Base-by-base conservation (phyloP, 768 basidiomycete species). In the Collybiopsis confluens region DNA sequence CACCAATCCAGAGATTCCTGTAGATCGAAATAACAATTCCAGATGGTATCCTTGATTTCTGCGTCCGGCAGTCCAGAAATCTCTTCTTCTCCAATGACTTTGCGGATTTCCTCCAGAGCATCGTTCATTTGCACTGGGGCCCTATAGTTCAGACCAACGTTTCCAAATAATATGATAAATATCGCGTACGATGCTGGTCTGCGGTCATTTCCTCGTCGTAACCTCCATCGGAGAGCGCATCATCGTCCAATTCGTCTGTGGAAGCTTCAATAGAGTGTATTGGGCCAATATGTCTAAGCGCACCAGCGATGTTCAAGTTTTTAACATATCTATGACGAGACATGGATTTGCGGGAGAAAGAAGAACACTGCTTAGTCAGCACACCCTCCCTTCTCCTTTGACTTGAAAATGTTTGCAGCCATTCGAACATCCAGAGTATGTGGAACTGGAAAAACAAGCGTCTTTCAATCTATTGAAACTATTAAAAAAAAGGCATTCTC, bases 301-400 rank as follows among this genome's bases (percentile, higher is more conserved):
- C 43, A 86, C 89, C 86, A 54, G 82, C 74, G 38, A 97, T 73
- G 67, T 97, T 84, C 26, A 98, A 73, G 70, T 94, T 93, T 58
- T 90, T 79, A 58, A 98, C 77, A 70, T 86, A 81, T 64, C 94
- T 85, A 70, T 98, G 97, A 68, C 97, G 79, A 4, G 96, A 98
- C 93, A 98, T 93, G 54, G 51, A n/a, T n/a, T n/a, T n/a, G n/a
- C n/a, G n/a, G n/a, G 68, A 49, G 11, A 37, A 26, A 24, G 44
- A 41, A 23, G 45, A 20, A 9, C 37, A 20, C 3, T 49, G 47
- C 1, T 49, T 6, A 49, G 63, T 56, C 63, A 38, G 23, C 36
- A 48, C 11, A n/a, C 9, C 20, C 23, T 38, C 36, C 35, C 24
- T 44, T 45, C 38, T 55, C n/a, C 40, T 40, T 46, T 30, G 38